Conservation (phyloP, 176 grass and related monocot species). For the Puya raimondii region DNA sequence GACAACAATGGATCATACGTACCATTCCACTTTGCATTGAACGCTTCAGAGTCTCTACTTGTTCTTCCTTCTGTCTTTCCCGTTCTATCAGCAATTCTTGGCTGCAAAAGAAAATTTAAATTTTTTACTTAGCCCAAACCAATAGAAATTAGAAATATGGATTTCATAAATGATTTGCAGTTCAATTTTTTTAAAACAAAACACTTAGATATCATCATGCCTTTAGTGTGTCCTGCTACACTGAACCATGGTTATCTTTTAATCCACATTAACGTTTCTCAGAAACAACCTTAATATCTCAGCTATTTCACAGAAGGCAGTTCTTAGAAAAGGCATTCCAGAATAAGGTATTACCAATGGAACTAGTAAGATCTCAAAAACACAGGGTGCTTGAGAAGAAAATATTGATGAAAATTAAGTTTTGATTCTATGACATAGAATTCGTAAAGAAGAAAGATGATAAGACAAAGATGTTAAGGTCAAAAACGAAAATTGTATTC, state of each 20-base stretch:
- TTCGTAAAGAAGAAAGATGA: background rate
- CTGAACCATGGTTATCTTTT: no score
- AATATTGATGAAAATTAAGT: background rate
- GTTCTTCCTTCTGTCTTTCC: constrained; percentile 79
- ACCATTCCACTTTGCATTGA: constrained; percentile 99
- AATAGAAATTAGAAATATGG: background rate
- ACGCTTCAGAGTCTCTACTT: constrained; percentile 76
- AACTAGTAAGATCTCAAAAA: background rate
- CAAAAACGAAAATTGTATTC: no score
- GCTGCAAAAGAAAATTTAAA: constrained; percentile 30
- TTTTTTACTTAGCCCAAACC: background rate
- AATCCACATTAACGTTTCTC: no score
- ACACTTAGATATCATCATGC: no score
- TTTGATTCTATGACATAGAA: background rate
- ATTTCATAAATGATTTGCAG: background rate
- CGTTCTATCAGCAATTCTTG: constrained; percentile 71
- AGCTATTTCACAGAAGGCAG: background rate
- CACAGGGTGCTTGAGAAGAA: background rate
- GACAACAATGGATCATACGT: constrained; percentile 20
- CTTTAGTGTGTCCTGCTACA: no score
- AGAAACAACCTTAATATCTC: no score
- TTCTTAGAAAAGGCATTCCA: background rate
- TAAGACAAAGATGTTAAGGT: no score
- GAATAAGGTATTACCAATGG: background rate
- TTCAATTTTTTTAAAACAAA: no score